A percentile compares a stretch with the other conserved stretches of the same genome.
phyloP scores from a whole-genome alignment of 2,329 filamentous ascomycete species.

The Stemphylium lycopersici region DNA sequence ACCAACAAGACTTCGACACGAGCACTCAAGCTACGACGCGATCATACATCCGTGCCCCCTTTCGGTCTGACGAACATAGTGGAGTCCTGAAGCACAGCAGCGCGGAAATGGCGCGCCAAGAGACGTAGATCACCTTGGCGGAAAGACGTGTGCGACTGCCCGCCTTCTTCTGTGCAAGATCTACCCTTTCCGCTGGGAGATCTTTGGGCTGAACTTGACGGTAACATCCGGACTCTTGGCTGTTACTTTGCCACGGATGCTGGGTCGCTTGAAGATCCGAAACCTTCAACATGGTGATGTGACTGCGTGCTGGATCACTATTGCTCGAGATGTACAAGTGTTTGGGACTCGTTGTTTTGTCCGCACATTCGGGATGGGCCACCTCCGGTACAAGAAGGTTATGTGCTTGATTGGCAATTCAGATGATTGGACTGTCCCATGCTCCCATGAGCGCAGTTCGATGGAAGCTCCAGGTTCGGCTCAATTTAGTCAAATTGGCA shows the following conservation, averaged over 20 bases:
- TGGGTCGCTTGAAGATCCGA: background rate
- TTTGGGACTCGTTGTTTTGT: too few species aligned
- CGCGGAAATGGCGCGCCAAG: slow-evolving; percentile 28
- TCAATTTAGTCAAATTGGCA: too few species aligned
- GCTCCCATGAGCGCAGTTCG: too few species aligned
- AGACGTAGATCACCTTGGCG: slow-evolving; percentile 28
- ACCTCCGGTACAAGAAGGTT: too few species aligned
- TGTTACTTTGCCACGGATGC: background rate
- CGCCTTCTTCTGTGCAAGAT: slow-evolving; percentile 17
- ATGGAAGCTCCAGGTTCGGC: too few species aligned
- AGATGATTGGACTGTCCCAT: too few species aligned
- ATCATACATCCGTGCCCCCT: slow-evolving; percentile 3
- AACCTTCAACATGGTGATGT: too few species aligned
- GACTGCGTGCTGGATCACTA: too few species aligned
- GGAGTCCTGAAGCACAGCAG: background rate
- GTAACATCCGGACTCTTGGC: slow-evolving; percentile 1
- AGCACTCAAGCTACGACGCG: slow-evolving; percentile 2
- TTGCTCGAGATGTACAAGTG: too few species aligned
- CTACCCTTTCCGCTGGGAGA: slow-evolving; percentile 11
- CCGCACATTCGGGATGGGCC: too few species aligned
- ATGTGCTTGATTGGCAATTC: too few species aligned
- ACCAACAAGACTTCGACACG: slow-evolving; percentile 18
- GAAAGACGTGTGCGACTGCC: slow-evolving; percentile 16
- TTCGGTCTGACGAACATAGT: slow-evolving; percentile 1
- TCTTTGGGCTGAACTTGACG: slow-evolving; percentile 1